A percentile compares a stretch with the other conserved stretches of the same genome.
Evolutionary conservation across 192 early-diverging fungal genomes (phyloP).

Genomic region (Funneliformis mosseae): DNA sequence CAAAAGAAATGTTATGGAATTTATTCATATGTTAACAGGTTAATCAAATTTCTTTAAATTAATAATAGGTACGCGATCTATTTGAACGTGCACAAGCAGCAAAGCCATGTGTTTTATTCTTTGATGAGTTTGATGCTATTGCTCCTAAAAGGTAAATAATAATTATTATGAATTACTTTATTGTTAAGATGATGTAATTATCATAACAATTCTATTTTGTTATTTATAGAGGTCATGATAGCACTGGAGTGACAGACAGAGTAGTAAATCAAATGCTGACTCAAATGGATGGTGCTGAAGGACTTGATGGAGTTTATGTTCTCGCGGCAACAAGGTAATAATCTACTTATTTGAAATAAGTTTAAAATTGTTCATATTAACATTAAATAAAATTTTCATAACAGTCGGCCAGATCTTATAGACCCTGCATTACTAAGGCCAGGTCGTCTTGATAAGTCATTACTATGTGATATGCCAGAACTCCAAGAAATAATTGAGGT

Average conservation of each 20-base stretch:
- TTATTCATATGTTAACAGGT: background rate
- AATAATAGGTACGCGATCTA: conserved; percentile 72
- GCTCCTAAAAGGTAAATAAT: conserved; percentile 76
- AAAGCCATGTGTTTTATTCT: conserved; percentile 94
- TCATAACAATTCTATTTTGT: background rate
- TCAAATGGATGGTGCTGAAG: conserved; percentile 98
- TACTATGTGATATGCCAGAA: conserved; percentile 86
- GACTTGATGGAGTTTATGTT: conserved; percentile 93
- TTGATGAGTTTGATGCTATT: conserved; percentile 98
- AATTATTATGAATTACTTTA: background rate
- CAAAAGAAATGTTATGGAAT: background rate
- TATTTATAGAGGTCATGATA: conserved; percentile 84
- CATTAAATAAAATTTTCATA: background rate
- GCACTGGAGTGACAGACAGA: conserved; percentile 97
- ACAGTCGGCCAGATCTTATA: conserved; percentile 80
- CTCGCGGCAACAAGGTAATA: conserved; percentile 84
- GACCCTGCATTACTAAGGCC: conserved; percentile 82
- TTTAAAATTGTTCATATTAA: background rate
- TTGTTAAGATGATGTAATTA: background rate
- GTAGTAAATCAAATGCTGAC: conserved; percentile 99
- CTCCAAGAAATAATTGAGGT: conserved; percentile 72
- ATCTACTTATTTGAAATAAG: background rate
- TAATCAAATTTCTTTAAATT: background rate
- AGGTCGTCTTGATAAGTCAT: conserved; percentile 79
- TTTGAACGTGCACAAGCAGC: conserved; percentile 94